Conservation (phyloP, 441 rosid species). For the Dalechampia spathulata region DNA sequence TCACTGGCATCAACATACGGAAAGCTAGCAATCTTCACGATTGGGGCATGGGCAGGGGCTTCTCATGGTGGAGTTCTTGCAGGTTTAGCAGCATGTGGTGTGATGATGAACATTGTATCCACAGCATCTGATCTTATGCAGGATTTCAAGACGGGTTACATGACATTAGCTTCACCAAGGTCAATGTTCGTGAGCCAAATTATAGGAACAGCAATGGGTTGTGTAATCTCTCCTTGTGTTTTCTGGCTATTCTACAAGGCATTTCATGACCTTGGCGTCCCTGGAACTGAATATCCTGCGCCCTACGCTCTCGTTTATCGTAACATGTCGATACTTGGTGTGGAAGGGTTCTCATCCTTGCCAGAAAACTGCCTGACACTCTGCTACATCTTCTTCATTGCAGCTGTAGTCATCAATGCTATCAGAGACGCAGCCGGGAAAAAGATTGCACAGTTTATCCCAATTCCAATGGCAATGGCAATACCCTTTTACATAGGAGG, state of each 20-base stretch:
- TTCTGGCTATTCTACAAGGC: constrained; percentile 90
- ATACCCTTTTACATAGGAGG: constrained; percentile 77
- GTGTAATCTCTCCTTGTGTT: constrained; percentile 77
- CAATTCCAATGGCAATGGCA: constrained; percentile 83
- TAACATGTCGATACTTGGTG: constrained; percentile 64
- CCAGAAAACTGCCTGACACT: constrained; percentile 73
- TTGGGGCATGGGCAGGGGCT: constrained; percentile 74
- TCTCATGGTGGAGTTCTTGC: constrained; percentile 49
- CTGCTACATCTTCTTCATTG: constrained; percentile 57
- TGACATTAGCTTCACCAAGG: constrained; percentile 55
- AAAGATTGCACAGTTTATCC: constrained; percentile 47
- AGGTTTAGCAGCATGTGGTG: constrained; percentile 88
- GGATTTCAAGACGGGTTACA: constrained; percentile 62
- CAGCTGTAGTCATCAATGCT: constrained; percentile 50
- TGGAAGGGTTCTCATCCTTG: constrained; percentile 60
- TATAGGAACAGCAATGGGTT: constrained; percentile 85
- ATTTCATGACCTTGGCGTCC: constrained; percentile 49
- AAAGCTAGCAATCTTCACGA: constrained; percentile 32
- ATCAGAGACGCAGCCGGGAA: constrained; percentile 40
- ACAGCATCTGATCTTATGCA: constrained; percentile 68
- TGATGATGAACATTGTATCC: constrained; percentile 90
- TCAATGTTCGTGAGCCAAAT: constrained; percentile 72
- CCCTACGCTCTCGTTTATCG: constrained; percentile 57
- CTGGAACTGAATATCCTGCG: constrained; percentile 49
- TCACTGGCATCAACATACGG: constrained; percentile 34